phyloP scores from a whole-genome alignment of 805 yeast species.

The Schizosaccharomyces osmophilus region DNA sequence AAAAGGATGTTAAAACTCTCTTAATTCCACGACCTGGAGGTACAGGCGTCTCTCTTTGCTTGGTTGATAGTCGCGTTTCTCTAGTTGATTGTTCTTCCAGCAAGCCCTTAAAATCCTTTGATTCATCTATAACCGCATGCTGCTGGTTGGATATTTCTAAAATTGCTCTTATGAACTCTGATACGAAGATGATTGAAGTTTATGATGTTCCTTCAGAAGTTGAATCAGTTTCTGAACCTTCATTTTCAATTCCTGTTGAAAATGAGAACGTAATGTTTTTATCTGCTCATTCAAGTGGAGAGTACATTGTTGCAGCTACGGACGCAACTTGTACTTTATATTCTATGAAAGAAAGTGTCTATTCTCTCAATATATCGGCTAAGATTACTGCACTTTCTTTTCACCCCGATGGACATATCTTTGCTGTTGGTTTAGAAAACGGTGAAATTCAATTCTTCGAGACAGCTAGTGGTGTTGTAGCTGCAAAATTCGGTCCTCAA shows the following conservation, averaged over 20 bases:
- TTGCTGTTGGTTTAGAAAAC: not conserved
- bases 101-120: not conserved
- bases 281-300: not conserved
- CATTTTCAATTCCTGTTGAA: not conserved
- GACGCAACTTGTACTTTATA: not conserved
- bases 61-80: not conserved
- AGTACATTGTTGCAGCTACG: not conserved
- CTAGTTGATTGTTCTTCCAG: not conserved
- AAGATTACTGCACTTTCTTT: not conserved
- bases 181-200: not conserved
- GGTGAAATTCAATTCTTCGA: not conserved
- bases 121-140: not conserved
- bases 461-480: not conserved
- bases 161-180: not conserved
- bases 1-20: not conserved
- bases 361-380: not conserved
- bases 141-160: not conserved
- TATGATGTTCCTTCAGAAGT: not conserved
- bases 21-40: not conserved
- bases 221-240: not conserved
- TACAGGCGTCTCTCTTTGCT: not conserved
- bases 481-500: not conserved
- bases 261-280: not conserved
- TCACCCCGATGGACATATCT: conserved; percentile 2
- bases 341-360: not conserved